These are phyloP conservation scores for Gossypium schwendimanii DNA, from an alignment of 441 rosid species.

Conservation along the genomic window DNA sequence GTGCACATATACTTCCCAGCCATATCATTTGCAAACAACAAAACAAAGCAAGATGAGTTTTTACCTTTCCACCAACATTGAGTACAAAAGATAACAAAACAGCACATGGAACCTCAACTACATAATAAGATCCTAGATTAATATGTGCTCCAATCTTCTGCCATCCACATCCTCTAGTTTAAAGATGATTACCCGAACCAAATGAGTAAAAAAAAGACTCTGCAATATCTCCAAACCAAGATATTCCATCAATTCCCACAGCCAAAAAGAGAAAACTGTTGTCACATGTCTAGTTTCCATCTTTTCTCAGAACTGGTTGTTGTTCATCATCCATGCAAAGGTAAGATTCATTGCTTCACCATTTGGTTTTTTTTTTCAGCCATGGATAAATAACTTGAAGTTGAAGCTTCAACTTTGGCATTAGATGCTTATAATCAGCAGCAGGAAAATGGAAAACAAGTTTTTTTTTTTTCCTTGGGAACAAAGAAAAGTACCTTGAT, in stretches of 20 bases:
- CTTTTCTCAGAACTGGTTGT: not conserved
- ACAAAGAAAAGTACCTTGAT: not conserved
- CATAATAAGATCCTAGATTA: slow-evolving; percentile 60
- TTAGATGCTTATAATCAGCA: not conserved
- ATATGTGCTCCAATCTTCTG: slow-evolving; percentile 62
- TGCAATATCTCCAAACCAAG: not conserved
- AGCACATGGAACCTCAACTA: slow-evolving; percentile 52
- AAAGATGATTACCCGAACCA: no score
- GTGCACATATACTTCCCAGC: slow-evolving; percentile 26
- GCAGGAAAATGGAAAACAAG: not conserved
- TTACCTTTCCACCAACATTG: slow-evolving; percentile 59
- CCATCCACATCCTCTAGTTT: slow-evolving; percentile 65
- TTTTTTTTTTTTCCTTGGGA: not conserved
- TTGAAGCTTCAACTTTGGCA: not conserved
- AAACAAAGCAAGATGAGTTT: not conserved
- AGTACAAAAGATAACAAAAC: slow-evolving; percentile 46
- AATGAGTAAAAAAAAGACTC: no score
- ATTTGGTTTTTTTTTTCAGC: not conserved
- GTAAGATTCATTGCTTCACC: not conserved
- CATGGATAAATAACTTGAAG: not conserved
- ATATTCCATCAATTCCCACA: not conserved
- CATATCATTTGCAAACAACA: not conserved
- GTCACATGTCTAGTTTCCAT: not conserved
- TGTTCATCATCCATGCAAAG: not conserved
- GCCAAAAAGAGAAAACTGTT: not conserved